Evolutionary conservation across 2,329 filamentous ascomycete species (phyloP).

Genomic region (Lecanoromycetidae sp.): DNA sequence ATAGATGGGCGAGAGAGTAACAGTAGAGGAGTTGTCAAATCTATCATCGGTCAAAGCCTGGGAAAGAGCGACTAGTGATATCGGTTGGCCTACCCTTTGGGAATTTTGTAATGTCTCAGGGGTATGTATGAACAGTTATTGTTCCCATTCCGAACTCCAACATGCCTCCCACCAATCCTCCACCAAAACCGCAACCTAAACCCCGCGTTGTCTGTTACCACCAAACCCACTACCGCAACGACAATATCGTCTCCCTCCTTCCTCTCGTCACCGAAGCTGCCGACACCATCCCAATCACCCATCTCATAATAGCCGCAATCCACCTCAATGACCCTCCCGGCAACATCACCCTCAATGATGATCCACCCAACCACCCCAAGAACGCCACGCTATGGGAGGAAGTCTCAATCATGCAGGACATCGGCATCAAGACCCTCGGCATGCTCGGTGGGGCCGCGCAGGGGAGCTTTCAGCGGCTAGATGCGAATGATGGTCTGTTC

Average conservation of each 20-base stretch:
- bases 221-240: constrained; percentile 21
- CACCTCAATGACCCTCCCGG: constrained; percentile 38
- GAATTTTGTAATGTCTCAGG: too few species aligned
- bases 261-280: constrained; percentile 32
- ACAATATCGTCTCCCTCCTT: constrained; percentile 33
- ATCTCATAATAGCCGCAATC: constrained; percentile 42
- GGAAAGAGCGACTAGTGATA: too few species aligned
- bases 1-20: too few species aligned
- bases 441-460: constrained; percentile 44
- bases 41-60: too few species aligned
- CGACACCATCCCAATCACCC: constrained; percentile 26
- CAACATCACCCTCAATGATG: constrained; percentile 42
- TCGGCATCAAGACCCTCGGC: constrained; percentile 40
- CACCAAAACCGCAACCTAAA: constrained; percentile 1
- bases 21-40: too few species aligned
- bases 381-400: constrained; percentile 39
- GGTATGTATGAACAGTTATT: too few species aligned
- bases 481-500: constrained; percentile 27
- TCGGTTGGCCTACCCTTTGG: too few species aligned
- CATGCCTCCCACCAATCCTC: constrained; percentile 2
- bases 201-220: constrained; percentile 21
- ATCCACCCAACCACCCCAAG: constrained; percentile 30
- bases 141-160: background rate
- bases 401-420: constrained; percentile 36
- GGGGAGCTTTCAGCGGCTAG: constrained; percentile 32